Evolutionary conservation across 2,329 filamentous ascomycete species (phyloP).

Genomic region (Cladorrhinum sp.): DNA sequence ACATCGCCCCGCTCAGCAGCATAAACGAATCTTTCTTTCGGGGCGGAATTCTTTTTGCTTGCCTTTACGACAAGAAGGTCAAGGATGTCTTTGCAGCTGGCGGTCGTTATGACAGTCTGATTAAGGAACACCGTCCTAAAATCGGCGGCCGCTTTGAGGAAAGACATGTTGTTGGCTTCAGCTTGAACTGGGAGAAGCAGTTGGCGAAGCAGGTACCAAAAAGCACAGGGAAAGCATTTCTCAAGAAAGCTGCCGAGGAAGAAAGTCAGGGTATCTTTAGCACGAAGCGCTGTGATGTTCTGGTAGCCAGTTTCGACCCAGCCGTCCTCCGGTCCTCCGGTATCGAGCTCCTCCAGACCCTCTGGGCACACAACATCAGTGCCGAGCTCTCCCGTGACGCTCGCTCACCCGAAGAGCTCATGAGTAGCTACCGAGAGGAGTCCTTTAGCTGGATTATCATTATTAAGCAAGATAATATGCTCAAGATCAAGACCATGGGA

Average conservation of each 20-base stretch:
- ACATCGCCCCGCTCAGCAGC: slow-evolving; percentile 80
- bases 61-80: slow-evolving; percentile 79
- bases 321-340: slow-evolving; percentile 72
- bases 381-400: slow-evolving; percentile 83
- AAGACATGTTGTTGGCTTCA: slow-evolving; percentile 87
- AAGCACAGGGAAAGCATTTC: slow-evolving; percentile 52
- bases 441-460: slow-evolving; percentile 84
- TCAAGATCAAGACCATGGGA: slow-evolving; percentile 77
- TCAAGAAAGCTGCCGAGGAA: slow-evolving; percentile 65
- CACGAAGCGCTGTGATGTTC: slow-evolving; percentile 74
- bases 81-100: slow-evolving; percentile 89
- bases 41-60: slow-evolving; percentile 85
- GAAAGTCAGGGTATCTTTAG: slow-evolving; percentile 60
- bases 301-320: slow-evolving; percentile 84
- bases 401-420: slow-evolving; percentile 73
- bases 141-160: slow-evolving; percentile 60
- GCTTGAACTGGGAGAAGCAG: slow-evolving; percentile 79
- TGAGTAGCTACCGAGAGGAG: slow-evolving; percentile 72
- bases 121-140: slow-evolving; percentile 76
- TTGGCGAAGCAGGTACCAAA: slow-evolving; percentile 64
- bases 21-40: slow-evolving; percentile 89
- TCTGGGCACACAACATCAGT: slow-evolving; percentile 83
- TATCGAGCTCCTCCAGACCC: slow-evolving; percentile 69
- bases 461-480: slow-evolving; percentile 72
- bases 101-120: slow-evolving; percentile 86